These are phyloP conservation scores for Phytophthora palmivora DNA, from an alignment of 352 stramenopile species.

Conservation along the genomic window DNA sequence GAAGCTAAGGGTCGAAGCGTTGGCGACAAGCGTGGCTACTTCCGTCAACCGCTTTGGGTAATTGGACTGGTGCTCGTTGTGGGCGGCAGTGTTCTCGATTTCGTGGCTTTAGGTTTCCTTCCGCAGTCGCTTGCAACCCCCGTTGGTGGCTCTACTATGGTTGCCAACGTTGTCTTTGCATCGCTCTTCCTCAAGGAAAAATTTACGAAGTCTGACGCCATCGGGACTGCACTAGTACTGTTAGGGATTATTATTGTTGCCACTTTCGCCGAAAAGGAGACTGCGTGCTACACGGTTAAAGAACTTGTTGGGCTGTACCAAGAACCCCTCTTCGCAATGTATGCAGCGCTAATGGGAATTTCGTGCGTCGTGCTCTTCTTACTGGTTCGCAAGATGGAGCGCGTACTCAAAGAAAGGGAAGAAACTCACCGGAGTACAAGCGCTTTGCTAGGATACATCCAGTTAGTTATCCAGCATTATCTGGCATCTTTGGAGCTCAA, in stretches of 20 bases:
- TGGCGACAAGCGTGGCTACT: conserved; percentile 75
- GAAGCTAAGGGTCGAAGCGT: conserved; percentile 67
- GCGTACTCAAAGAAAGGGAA: conserved; percentile 46
- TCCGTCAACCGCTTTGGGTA: conserved; percentile 81
- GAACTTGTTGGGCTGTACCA: conserved; percentile 75
- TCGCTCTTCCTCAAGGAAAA: conserved; percentile 81
- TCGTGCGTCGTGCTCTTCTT: conserved; percentile 46
- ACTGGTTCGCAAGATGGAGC: conserved; percentile 56
- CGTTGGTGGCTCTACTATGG: conserved; percentile 81
- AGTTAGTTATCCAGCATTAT: conserved; percentile 75
- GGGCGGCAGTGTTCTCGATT: conserved; percentile 74
- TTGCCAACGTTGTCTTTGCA: conserved; percentile 87
- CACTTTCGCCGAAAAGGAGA: conserved; percentile 80
- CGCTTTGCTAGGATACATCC: conserved; percentile 66
- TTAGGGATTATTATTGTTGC: conserved; percentile 80
- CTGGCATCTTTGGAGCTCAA: conserved; percentile 80
- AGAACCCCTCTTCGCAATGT: conserved; percentile 70
- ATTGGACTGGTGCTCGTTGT: conserved; percentile 77
- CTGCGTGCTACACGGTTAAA: conserved; percentile 76
- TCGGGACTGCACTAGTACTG: conserved; percentile 76
- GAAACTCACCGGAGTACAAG: conserved; percentile 57
- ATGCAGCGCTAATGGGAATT: conserved; percentile 60
- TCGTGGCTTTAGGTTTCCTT: conserved; percentile 80
- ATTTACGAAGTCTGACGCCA: conserved; percentile 67
- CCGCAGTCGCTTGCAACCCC: conserved; percentile 84